Percentiles rank a stretch among this genome's conserved stretches.
phyloP scores from a whole-genome alignment of 805 yeast genomes.

The Komagataella kurtzmanii region DNA sequence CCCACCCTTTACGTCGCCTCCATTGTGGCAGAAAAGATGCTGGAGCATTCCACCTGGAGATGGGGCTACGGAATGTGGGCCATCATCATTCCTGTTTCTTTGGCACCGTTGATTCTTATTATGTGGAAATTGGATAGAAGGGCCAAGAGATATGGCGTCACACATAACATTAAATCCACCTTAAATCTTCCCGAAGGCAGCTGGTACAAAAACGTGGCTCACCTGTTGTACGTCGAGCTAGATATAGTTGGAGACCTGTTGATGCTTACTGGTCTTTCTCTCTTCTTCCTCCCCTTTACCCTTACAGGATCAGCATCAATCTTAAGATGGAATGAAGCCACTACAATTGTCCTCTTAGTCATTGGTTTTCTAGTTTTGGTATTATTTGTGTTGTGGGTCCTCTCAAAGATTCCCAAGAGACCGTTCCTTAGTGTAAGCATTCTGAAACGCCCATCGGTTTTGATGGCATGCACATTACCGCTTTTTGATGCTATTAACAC shows the following conservation, averaged over 20 bases:
- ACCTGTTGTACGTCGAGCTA: slow-evolving; percentile 1
- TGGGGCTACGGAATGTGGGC: slow-evolving; percentile 41
- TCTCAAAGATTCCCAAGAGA: neutral
- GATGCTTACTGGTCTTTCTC: neutral
- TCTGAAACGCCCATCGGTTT: neutral
- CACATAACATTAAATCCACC: neutral
- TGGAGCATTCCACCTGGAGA: slow-evolving; percentile 33
- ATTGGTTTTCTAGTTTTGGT: neutral
- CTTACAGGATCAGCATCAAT: neutral
- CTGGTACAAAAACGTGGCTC: neutral
- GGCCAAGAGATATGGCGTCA: slow-evolving; percentile 14
- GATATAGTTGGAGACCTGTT: neutral
- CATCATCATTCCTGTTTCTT: slow-evolving; percentile 27
- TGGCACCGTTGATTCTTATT: slow-evolving; percentile 13
- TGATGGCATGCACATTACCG: neutral
- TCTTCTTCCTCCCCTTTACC: neutral
- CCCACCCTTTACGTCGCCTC: slow-evolving; percentile 20
- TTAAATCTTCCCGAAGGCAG: neutral
- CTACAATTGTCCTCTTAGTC: neutral
- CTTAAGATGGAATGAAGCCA: neutral
- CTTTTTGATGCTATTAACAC: neutral
- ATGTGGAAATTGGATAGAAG: slow-evolving; percentile 15
- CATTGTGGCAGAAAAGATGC: slow-evolving; percentile 18
- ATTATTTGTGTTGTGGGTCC: neutral
- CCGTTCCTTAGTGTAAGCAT: neutral